Conservation (phyloP, 1,284 basidiomycete genomes). For the Anthracocystis panici-leucophaei region DNA sequence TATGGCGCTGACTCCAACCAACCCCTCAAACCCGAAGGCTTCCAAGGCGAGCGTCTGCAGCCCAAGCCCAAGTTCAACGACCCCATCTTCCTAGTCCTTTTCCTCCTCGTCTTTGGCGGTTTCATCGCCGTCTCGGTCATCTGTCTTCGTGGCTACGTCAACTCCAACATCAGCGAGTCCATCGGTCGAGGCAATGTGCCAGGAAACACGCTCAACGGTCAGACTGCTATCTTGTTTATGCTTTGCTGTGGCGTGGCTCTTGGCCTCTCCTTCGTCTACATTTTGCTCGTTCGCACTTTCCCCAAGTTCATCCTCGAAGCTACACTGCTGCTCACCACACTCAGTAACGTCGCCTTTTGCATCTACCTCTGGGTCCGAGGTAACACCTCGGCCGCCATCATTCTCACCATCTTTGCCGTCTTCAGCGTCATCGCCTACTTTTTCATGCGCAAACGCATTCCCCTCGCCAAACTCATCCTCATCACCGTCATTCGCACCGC, state of each 20-base stretch:
- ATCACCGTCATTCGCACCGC: constrained; percentile 59
- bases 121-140: constrained; percentile 70
- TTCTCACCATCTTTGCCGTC: constrained; percentile 66
- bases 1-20: constrained; percentile 50
- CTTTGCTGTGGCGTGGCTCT: constrained; percentile 77
- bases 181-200: constrained; percentile 75
- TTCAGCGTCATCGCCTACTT: constrained; percentile 61
- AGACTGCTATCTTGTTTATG: constrained; percentile 78
- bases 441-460: constrained; percentile 62
- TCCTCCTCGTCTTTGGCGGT: constrained; percentile 68
- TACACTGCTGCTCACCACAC: constrained; percentile 54
- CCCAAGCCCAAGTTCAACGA: constrained; percentile 64
- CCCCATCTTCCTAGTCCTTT: constrained; percentile 68
- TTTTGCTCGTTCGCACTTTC: constrained; percentile 78
- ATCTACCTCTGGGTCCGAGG: constrained; percentile 56
- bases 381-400: constrained; percentile 57
- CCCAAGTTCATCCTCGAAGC: constrained; percentile 74
- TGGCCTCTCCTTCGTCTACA: constrained; percentile 72
- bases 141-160: constrained; percentile 60
- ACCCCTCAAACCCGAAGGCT: constrained; percentile 58
- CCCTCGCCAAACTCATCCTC: constrained; percentile 61
- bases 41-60: constrained; percentile 56
- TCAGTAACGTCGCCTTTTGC: constrained; percentile 56
- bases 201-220: constrained; percentile 79
- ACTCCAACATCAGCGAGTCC: constrained; percentile 30